Evolutionary conservation across 306 rosid genomes (phyloP), one percentile per base, ranked within the genome.

Genomic region (Luffa aegyptiaca): DNA sequence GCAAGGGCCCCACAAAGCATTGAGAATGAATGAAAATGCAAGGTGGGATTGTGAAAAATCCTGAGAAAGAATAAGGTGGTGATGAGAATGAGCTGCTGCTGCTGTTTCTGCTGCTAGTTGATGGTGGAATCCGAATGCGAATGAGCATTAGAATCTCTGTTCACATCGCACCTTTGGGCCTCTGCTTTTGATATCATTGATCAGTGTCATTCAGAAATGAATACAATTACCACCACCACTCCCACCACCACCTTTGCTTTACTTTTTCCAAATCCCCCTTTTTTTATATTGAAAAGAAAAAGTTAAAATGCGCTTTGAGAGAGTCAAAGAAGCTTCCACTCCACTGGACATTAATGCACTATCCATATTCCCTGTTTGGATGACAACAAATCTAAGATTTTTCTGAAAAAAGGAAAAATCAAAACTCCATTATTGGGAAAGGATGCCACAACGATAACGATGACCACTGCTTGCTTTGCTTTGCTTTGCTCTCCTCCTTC

Each of bases 1-100:
- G 76, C 16, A 51, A 46, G 93, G 94, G 91, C 44, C 89, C 97
- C 94, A 92, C 91, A 68, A 11, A 68, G 76, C 90, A 79, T 71
- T 79, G 18, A 68, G 41, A 66, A 80, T 48, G 41, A 66, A 80
- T 48, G 75, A 56, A 72, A 81, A 36, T 78, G 49, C 48, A 69
- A 69, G 35, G 51, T 41, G 51, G 33, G 51, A 66, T 66, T 39
- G 16, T 16, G 49, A 66, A 39, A 63, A 63, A 63, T 62, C 41
- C 48, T 65, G 26, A 65, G 46, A 65, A 68, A 66, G 73, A 66
- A 46, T 71, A 64, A 39, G 78, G 13, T 42, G 21, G 59, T 53
- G 21, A 17, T 13, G 33, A 57, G 71, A 3, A 64, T 35, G 21
- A 64, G 46, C 33, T 10, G 35, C 55, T 65, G 21, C 72, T 65